These are phyloP conservation scores for Amoebophrya sp. DNA, from an alignment of 169 alveolate genomes.

Conservation along the genomic window DNA sequence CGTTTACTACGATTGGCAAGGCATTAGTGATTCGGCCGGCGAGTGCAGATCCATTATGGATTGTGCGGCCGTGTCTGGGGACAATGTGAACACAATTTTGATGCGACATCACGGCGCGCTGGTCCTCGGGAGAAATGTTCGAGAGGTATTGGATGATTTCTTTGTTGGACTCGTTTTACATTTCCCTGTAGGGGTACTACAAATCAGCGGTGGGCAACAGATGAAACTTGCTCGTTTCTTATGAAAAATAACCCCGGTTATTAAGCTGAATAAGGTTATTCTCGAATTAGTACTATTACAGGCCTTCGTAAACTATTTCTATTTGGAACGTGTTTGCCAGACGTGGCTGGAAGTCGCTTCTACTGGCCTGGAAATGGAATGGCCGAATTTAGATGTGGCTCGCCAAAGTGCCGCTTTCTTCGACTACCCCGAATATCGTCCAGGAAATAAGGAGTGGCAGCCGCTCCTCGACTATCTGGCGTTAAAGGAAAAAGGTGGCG, in stretches of 20 bases:
- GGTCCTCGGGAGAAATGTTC: slow-evolving; percentile 7
- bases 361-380: background rate
- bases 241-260: too few relatives aligned
- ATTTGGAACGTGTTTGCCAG: background rate
- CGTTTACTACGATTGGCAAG: background rate
- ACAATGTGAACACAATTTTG: background rate
- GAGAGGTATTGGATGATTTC: too few relatives aligned
- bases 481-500: too few relatives aligned
- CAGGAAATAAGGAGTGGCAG: background rate
- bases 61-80: background rate
- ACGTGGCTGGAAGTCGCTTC: background rate
- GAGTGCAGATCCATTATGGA: background rate
- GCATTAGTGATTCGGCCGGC: background rate
- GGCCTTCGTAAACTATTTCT: background rate
- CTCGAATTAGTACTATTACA: too few relatives aligned
- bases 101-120: background rate
- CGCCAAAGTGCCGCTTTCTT: background rate
- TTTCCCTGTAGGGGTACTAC: too few relatives aligned
- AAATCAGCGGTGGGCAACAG: too few relatives aligned
- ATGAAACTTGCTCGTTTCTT: too few relatives aligned
- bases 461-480: too few relatives aligned
- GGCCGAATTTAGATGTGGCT: background rate
- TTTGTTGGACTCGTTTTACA: too few relatives aligned
- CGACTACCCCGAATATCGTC: background rate
- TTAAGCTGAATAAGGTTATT: too few relatives aligned